Conservation (phyloP, 108 stramenopile genomes). For the Cyclotella baltica region DNA sequence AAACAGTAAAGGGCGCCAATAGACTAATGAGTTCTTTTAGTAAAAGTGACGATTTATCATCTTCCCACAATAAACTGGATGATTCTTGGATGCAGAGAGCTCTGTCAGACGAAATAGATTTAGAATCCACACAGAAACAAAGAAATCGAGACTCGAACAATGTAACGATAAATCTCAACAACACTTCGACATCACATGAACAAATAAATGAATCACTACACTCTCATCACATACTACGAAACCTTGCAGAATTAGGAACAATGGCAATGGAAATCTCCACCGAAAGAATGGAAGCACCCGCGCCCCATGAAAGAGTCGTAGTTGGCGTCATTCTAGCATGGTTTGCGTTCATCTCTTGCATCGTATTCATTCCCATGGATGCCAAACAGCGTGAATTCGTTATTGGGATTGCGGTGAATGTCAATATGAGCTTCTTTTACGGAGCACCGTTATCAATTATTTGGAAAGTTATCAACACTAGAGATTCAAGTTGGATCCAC, state of each 20-base stretch:
- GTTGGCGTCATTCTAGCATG: conserved; percentile 60
- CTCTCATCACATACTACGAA: background rate
- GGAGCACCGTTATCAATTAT: conserved; percentile 84
- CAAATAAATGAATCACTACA: background rate
- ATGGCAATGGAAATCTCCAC: conserved; percentile 3
- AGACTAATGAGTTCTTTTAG: too few relatives aligned
- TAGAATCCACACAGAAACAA: background rate
- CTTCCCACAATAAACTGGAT: background rate
- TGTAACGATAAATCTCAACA: background rate
- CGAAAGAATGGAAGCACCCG: conserved; percentile 25
- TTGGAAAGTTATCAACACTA: conserved; percentile 54
- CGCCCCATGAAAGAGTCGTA: conserved; percentile 71
- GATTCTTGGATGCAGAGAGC: background rate
- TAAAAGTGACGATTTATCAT: background rate
- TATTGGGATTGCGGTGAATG: conserved; percentile 70
- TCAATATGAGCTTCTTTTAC: conserved; percentile 84
- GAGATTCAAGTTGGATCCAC: conserved; percentile 57
- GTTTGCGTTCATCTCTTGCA: conserved; percentile 54
- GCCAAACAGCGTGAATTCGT: conserved; percentile 48
- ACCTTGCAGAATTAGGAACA: conserved; percentile 1
- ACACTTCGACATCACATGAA: background rate
- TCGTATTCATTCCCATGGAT: conserved; percentile 44
- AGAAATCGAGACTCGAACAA: background rate
- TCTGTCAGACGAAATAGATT: background rate
- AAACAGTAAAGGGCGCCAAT: too few relatives aligned